Evolutionary conservation across 1,284 basidiomycete species (phyloP), one percentile per base, ranked within the genome.

Genomic region (Ustilago trichophora): DNA sequence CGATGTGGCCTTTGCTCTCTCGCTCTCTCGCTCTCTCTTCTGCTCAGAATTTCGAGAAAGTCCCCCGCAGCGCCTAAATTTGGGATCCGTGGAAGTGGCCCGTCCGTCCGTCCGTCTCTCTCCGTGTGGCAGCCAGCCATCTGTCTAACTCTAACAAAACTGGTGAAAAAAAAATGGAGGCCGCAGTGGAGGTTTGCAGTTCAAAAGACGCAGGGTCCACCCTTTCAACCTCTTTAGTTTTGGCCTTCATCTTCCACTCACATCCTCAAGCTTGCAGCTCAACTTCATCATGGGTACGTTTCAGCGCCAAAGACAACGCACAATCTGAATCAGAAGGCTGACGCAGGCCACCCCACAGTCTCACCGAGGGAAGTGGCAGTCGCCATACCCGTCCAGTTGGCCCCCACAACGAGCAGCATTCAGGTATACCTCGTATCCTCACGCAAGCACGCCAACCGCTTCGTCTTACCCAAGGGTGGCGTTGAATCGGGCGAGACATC

Each of bases 391-490:
- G 36, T 64, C 49, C 18, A 35, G 10, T 4, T 49, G 24, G 18
- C 19, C 9, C 27, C 31, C 12, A 3, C 37, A 3, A 6, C 46
- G 29, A n/a, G 40, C 15, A 36, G 31, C 12, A n/a, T 69, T 1
- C 35, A 34, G 0, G 50, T 80, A 35, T 73, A 71, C 35, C 58
- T 80, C 9, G 78, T 80, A 2, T 51, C 72, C 3, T 78, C 76
- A 12, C 60, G 77, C 15, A 80, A 80, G 51, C 78, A 80, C 29
- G 40, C 52, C 19, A 40, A 55, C 18, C 48, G 46, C 2, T 79
- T 21, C 21, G 77, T 80, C 1, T 52, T 80, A 13, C 78, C 78
- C 24, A 80, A 80, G 47, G 78, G 78, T 24, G 78, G 78, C 3
- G 53, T 79, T n/a, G 76, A 79, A 32, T 10, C 38, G 12, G 73